Percentiles rank a stretch among this genome's conserved stretches.
Conservation (phyloP, 495 filamentous ascomycete genomes). For the Aspergillus biplanus region DNA sequence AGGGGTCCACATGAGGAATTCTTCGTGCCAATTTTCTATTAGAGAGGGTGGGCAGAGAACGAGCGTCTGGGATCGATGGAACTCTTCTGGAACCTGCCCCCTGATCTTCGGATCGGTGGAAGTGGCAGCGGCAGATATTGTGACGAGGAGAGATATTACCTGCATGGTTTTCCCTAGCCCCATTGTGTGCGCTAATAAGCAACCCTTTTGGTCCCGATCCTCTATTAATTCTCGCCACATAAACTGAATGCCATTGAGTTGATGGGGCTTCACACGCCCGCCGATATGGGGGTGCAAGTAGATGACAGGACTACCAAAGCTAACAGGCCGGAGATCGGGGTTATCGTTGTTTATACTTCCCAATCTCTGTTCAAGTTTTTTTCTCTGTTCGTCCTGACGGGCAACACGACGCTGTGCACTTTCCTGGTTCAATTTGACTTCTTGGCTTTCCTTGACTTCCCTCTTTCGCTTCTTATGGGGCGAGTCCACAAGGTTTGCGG, state of each 20-base stretch:
- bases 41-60: slow-evolving; percentile 77
- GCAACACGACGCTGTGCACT: slow-evolving; percentile 45
- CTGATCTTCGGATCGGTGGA: slow-evolving; percentile 59
- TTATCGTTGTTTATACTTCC: slow-evolving; percentile 46
- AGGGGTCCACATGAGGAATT: slow-evolving; percentile 72
- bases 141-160: slow-evolving; percentile 77
- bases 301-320: slow-evolving; percentile 66
- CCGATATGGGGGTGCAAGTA: slow-evolving; percentile 54
- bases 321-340: slow-evolving; percentile 62
- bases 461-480: slow-evolving; percentile 53
- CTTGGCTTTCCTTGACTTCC: slow-evolving; percentile 46
- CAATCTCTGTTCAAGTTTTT: slow-evolving; percentile 45
- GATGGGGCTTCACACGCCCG: slow-evolving; percentile 58
- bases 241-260: slow-evolving; percentile 76
- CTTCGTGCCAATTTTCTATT: slow-evolving; percentile 82
- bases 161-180: slow-evolving; percentile 95
- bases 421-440: slow-evolving; percentile 50
- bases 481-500: slow-evolving; percentile 6
- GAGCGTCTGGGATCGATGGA: slow-evolving; percentile 67
- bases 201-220: slow-evolving; percentile 64
- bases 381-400: slow-evolving; percentile 54
- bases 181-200: slow-evolving; percentile 90
- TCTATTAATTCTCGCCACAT: slow-evolving; percentile 84
- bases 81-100: slow-evolving; percentile 65
- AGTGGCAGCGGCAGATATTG: slow-evolving; percentile 65